Evolutionary conservation across 352 stramenopile genomes (phyloP).

Genomic region (Pythium rishiriense): DNA sequence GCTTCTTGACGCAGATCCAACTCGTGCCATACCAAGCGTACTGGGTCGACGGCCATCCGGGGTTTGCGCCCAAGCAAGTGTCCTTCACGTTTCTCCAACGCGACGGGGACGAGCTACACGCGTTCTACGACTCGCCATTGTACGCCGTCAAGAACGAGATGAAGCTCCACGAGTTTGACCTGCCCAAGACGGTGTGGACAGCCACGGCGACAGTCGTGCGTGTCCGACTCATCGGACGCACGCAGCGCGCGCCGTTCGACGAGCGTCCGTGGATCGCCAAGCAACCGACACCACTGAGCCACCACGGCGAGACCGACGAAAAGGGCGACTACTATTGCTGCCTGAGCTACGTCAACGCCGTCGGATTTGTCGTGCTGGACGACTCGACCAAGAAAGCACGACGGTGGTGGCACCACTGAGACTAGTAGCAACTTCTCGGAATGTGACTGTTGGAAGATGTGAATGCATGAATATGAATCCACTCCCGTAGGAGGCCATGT

Average conservation of each 20-base stretch:
- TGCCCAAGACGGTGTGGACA: constrained; percentile 23
- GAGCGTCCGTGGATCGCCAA: constrained; percentile 26
- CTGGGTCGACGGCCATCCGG: constrained; percentile 19
- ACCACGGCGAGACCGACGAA: background rate
- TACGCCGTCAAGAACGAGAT: constrained; percentile 24
- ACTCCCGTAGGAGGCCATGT: no score
- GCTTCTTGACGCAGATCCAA: constrained; percentile 18
- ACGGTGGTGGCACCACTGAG: constrained; percentile 20
- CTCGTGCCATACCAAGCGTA: constrained; percentile 28
- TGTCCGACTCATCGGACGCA: constrained; percentile 22
- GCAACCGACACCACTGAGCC: background rate
- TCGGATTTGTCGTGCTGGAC: constrained; percentile 19
- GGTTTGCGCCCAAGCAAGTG: constrained; percentile 20
- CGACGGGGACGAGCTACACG: background rate
- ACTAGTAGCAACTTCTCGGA: background rate
- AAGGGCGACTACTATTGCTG: constrained; percentile 60
- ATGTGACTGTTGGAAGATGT: no score
- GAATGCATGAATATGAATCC: background rate
- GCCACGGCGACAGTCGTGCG: constrained; percentile 6
- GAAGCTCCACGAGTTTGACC: constrained; percentile 22
- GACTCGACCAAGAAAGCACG: constrained; percentile 13
- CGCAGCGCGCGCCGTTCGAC: constrained; percentile 14
- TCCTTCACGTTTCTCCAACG: constrained; percentile 21
- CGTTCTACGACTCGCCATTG: constrained; percentile 22
- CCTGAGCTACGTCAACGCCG: constrained; percentile 66